phyloP scores from a whole-genome alignment of 2,329 filamentous ascomycete species.

The Atkinsonella texensis region DNA sequence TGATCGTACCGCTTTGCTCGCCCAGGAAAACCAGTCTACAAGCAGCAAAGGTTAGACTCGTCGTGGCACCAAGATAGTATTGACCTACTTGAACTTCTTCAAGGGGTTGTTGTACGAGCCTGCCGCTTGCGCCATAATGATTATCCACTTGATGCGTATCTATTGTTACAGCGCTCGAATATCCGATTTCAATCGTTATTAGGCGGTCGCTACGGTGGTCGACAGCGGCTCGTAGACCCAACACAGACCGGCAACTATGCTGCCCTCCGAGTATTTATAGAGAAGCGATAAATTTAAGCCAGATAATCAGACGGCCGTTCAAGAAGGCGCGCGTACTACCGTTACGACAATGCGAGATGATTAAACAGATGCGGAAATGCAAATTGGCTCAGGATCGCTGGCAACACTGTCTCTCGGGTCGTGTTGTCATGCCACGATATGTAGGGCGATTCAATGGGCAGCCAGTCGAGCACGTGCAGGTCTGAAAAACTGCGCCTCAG shows the following conservation, averaged over 20 bases:
- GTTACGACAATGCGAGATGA: background rate
- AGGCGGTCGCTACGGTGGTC: no score
- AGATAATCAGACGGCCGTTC: background rate
- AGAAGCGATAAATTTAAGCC: background rate
- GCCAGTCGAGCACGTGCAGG: background rate
- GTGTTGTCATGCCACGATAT: background rate
- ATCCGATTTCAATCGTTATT: background rate
- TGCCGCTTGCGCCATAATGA: conserved; percentile 66
- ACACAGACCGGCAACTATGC: background rate
- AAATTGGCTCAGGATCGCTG: background rate
- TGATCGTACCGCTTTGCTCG: conserved; percentile 83
- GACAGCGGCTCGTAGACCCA: background rate
- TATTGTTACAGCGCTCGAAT: background rate
- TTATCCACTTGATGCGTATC: background rate
- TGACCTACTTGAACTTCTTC: conserved; percentile 95
- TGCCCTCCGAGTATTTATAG: background rate
- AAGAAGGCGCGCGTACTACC: background rate
- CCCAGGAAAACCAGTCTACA: conserved; percentile 86
- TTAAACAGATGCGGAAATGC: background rate
- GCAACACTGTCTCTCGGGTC: background rate
- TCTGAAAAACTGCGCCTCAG: background rate
- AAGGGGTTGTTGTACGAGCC: conserved; percentile 96
- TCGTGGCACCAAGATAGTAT: background rate
- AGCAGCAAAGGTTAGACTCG: background rate
- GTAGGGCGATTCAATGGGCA: background rate